Conservation (phyloP, 306 rosid species). For the Arachis stenosperma region DNA sequence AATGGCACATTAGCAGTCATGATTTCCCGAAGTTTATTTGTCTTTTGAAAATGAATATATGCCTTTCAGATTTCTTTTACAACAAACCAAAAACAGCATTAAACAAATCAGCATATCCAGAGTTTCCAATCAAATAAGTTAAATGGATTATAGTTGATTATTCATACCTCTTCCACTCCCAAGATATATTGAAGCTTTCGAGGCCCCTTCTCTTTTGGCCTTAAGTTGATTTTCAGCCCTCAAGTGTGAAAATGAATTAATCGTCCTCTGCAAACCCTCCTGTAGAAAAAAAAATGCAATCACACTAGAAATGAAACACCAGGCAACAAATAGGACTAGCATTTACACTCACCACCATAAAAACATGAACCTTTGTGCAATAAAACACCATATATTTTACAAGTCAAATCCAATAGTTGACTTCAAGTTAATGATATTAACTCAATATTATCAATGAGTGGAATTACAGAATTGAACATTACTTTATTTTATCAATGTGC, state of each 20-base stretch:
- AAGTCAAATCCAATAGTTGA: constrained; percentile 26
- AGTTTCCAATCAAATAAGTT: constrained; percentile 17
- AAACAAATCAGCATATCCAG: constrained; percentile 14
- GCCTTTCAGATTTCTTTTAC: constrained; percentile 21
- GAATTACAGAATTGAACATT: constrained; percentile 17
- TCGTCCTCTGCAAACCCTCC: constrained; percentile 90
- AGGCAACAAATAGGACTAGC: constrained; percentile 26
- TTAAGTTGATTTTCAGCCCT: constrained; percentile 63
- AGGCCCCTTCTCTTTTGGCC: constrained; percentile 72
- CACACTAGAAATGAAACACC: constrained; percentile 12
- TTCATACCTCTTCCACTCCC: constrained; percentile 84
- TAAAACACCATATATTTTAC: constrained; percentile 27
- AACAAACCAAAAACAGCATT: constrained; percentile 14
- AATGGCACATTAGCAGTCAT: constrained; percentile 13
- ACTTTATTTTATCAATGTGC: constrained; percentile 29
- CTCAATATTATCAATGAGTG: constrained; percentile 7
- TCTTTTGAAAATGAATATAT: constrained; percentile 4
- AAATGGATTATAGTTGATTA: constrained; percentile 13
- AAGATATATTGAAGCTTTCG: constrained; percentile 79
- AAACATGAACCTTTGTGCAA: constrained; percentile 27
- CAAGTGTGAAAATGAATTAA: constrained; percentile 80
- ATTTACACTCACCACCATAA: constrained; percentile 18
- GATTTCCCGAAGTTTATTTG: background rate
- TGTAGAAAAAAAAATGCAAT: constrained; percentile 45
- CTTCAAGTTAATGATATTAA: background rate